Percentiles rank a stretch among this genome's conserved stretches.
Evolutionary conservation across 345 rosid genomes (phyloP).

Genomic region (Syzygium aromaticum): DNA sequence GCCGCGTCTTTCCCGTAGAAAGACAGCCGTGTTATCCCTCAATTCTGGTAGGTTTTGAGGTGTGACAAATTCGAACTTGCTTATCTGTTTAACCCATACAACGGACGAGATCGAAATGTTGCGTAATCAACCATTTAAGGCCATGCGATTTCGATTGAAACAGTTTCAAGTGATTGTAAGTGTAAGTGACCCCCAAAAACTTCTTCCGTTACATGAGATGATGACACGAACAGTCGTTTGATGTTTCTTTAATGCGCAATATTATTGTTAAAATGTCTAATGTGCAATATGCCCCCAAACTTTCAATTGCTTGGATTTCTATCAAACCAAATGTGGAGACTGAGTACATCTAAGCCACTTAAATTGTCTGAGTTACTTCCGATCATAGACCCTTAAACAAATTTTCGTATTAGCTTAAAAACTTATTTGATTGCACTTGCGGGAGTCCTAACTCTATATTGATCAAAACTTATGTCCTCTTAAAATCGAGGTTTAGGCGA

Average conservation of each 20-base stretch:
- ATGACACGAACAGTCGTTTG: neutral
- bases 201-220: too few species aligned
- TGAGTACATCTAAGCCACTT: neutral
- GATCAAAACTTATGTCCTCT: too few species aligned
- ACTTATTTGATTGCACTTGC: neutral
- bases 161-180: neutral
- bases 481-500: too few species aligned
- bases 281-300: neutral
- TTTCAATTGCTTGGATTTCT: neutral
- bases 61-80: neutral
- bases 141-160: neutral
- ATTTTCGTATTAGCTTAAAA: neutral
- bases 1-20: too few species aligned
- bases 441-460: neutral
- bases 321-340: neutral
- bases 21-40: too few species aligned
- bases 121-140: neutral
- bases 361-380: neutral
- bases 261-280: neutral
- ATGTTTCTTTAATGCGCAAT: neutral
- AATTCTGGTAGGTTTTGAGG: too few species aligned
- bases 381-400: neutral
- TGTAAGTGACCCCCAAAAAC: too few species aligned
- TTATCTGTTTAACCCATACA: neutral
- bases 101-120: neutral